Conservation (phyloP, 371 early-diverging fungal genomes). For the Mucor ambiguus region DNA sequence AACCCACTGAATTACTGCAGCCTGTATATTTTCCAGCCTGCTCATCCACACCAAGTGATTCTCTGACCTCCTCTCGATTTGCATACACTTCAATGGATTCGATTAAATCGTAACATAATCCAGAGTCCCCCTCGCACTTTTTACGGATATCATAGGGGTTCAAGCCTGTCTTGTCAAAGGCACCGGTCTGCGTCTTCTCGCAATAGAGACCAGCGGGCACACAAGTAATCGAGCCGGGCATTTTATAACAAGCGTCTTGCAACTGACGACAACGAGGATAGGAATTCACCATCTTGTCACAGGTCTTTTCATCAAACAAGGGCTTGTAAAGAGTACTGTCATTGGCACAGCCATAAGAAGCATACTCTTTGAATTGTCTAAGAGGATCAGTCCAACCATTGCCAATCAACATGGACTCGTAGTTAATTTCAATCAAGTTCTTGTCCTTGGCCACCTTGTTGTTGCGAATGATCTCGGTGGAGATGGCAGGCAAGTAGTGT, state of each 20-base stretch:
- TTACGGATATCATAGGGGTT: slow-evolving; percentile 82
- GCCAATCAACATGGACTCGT: slow-evolving; percentile 79
- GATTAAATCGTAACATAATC: slow-evolving; percentile 79
- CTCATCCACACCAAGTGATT: slow-evolving; percentile 66
- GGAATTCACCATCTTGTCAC: slow-evolving; percentile 67
- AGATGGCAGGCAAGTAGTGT: slow-evolving; percentile 82
- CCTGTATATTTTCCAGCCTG: slow-evolving; percentile 62
- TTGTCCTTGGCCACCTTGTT: slow-evolving; percentile 15
- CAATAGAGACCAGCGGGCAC: slow-evolving; percentile 82
- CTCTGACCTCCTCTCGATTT: slow-evolving; percentile 73
- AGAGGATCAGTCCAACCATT: slow-evolving; percentile 89
- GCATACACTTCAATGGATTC: slow-evolving; percentile 70
- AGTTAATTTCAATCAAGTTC: slow-evolving; percentile 36
- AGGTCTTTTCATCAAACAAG: slow-evolving; percentile 50
- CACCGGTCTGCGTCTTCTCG: slow-evolving; percentile 59
- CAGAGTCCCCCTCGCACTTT: slow-evolving; percentile 59
- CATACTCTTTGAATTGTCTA: slow-evolving; percentile 84
- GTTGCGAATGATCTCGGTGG: slow-evolving; percentile 57
- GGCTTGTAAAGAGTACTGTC: slow-evolving; percentile 27
- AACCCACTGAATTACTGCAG: slow-evolving; percentile 76
- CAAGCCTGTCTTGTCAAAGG: slow-evolving; percentile 63
- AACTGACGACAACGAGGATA: slow-evolving; percentile 71
- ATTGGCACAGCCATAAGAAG: slow-evolving; percentile 78
- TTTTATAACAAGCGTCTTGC: slow-evolving; percentile 80
- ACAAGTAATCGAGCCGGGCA: slow-evolving; percentile 71